A percentile compares a stretch with the other conserved stretches of the same genome.
These are phyloP conservation scores for Euphorbia schlechtendalii DNA, from an alignment of 441 rosid species.

Conservation along the genomic window DNA sequence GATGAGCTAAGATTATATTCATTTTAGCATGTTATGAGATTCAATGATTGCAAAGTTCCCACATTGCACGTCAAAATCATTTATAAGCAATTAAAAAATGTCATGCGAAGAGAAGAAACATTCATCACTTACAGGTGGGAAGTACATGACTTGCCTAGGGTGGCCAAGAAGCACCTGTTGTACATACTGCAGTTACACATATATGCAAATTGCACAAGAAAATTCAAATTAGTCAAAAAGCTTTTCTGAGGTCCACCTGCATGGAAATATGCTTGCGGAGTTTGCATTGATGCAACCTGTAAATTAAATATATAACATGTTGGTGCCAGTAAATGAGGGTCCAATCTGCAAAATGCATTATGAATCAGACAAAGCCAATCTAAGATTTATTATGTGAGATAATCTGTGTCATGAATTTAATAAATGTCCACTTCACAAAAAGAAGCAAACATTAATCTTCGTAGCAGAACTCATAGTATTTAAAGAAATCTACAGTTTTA, in stretches of 20 bases:
- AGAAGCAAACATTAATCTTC: too few species aligned
- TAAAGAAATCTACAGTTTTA: background rate
- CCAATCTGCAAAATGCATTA: constrained; percentile 48
- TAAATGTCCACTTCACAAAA: background rate
- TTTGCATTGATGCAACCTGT: constrained; percentile 51
- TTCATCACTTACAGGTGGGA: constrained; percentile 58
- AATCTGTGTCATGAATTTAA: background rate
- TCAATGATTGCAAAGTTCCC: background rate
- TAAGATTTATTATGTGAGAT: background rate
- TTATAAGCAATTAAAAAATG: too few species aligned
- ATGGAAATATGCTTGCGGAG: constrained; percentile 62
- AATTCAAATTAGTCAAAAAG: too few species aligned
- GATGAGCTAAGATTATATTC: background rate
- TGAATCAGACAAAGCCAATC: constrained; percentile 13
- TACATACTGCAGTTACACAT: constrained; percentile 44
- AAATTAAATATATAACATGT: constrained; percentile 59
- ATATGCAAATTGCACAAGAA: constrained; percentile 10
- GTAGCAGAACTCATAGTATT: background rate
- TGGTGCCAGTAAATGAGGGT: constrained; percentile 60
- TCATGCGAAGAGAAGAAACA: background rate
- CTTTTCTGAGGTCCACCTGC: constrained; percentile 66
- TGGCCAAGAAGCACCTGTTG: constrained; percentile 67
- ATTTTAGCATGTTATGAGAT: background rate
- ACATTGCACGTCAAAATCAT: background rate
- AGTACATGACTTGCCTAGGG: constrained; percentile 56